A percentile compares a stretch with the other conserved stretches of the same genome.
phyloP scores from a whole-genome alignment of 139 green algal genomes.

The Chara braunii region DNA sequence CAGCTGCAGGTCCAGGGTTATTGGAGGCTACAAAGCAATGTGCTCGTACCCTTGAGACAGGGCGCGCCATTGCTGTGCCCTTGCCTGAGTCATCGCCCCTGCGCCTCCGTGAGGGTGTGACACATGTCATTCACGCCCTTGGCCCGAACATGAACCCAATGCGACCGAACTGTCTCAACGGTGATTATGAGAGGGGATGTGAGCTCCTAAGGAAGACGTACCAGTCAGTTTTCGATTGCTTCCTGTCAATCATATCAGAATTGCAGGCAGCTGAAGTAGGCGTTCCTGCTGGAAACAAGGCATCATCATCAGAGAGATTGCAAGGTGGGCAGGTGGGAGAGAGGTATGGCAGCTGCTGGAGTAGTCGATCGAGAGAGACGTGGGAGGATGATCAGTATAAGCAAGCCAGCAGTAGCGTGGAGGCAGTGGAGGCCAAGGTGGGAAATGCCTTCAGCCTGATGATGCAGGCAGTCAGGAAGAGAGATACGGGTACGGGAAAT shows the following conservation, averaged over 20 bases:
- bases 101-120: conserved; percentile 13
- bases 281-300: no score
- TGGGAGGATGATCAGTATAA: no score
- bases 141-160: conserved; percentile 33
- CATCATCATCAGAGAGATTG: no score
- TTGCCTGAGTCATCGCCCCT: conserved; percentile 22
- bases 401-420: neutral
- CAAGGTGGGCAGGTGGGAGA: no score
- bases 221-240: conserved; percentile 16
- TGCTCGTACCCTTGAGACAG: neutral
- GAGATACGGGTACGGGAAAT: neutral
- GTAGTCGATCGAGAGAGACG: no score
- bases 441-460: neutral
- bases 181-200: conserved; percentile 18
- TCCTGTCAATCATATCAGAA: no score
- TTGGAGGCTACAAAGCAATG: conserved; percentile 10
- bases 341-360: no score
- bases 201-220: conserved; percentile 18
- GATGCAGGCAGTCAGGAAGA: neutral
- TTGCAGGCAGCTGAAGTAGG: no score
- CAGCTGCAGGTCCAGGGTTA: conserved; percentile 18
- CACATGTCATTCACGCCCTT: conserved; percentile 34
- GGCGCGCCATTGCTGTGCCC: conserved; percentile 6
- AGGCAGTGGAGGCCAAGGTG: neutral
- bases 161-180: conserved; percentile 26